Percentiles rank a stretch among this genome's conserved stretches.
phyloP scores from a whole-genome alignment of 2,329 filamentous ascomycete genomes.

The Phialemoniopsis sp. region DNA sequence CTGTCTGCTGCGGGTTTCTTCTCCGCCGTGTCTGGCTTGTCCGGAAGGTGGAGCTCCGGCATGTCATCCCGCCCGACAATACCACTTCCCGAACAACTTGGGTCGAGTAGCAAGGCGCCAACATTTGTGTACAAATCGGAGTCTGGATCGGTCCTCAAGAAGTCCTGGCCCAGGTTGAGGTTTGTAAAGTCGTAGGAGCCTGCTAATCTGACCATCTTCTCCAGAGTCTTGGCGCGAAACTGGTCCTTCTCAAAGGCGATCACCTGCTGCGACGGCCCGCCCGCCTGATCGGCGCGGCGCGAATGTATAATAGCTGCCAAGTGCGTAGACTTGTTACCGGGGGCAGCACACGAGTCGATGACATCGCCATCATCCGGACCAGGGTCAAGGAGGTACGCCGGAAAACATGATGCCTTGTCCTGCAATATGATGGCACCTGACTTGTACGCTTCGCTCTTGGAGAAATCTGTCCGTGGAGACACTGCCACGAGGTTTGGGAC shows the following conservation, averaged over 20 bases:
- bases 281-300: constrained; percentile 29
- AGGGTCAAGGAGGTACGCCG: constrained; percentile 79
- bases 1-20: constrained; percentile 13
- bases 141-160: constrained; percentile 68
- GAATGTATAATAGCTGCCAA: constrained; percentile 68
- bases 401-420: constrained; percentile 96
- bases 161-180: constrained; percentile 74
- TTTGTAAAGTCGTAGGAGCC: constrained; percentile 64
- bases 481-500: constrained; percentile 82
- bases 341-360: constrained; percentile 91
- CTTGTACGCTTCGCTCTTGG: constrained; percentile 68
- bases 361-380: constrained; percentile 65
- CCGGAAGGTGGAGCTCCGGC: constrained; percentile 60
- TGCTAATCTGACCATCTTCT: constrained; percentile 79
- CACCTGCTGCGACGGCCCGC: constrained; percentile 24
- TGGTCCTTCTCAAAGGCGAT: constrained; percentile 78
- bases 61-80: constrained; percentile 86
- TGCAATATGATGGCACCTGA: constrained; percentile 82
- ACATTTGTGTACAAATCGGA: constrained; percentile 63
- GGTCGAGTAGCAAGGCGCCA: constrained; percentile 80
- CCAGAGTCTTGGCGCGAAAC: constrained; percentile 66
- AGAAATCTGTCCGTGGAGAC: constrained; percentile 67
- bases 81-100: constrained; percentile 92
- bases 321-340: constrained; percentile 97
- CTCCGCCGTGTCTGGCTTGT: constrained; percentile 14